Evolutionary conservation across 371 early-diverging fungal species (phyloP).

Genomic region (Mortierella sp.): DNA sequence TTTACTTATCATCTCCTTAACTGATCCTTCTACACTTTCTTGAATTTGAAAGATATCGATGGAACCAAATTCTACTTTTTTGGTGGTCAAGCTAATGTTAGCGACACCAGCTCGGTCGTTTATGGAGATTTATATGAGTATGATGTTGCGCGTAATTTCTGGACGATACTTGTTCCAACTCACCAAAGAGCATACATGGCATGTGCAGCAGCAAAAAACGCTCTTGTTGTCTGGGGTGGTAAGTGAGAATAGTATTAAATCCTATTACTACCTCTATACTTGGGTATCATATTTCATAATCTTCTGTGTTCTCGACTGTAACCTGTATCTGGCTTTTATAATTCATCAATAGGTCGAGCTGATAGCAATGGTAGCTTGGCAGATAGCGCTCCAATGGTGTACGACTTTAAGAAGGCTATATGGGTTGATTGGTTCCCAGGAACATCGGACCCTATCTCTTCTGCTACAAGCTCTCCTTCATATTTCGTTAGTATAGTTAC

Average conservation of each 20-base stretch:
- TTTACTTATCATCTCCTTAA: background rate
- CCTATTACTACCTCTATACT: no score
- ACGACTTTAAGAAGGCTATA: no score
- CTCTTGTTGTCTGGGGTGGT: background rate
- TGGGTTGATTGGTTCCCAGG: no score
- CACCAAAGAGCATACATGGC: background rate
- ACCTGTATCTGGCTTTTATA: no score
- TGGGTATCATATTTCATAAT: no score
- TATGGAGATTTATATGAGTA: background rate
- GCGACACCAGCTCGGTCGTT: background rate
- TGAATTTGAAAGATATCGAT: background rate
- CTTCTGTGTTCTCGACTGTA: no score
- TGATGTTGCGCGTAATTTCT: background rate
- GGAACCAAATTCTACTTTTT: background rate
- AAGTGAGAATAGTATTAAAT: background rate
- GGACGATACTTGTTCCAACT: background rate
- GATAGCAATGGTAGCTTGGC: no score
- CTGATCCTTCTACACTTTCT: background rate
- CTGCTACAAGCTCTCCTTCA: no score
- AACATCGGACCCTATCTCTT: no score
- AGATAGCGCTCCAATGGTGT: no score
- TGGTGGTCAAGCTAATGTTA: background rate
- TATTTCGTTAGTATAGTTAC: no score
- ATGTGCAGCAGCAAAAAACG: background rate
- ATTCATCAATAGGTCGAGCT: no score